Percentiles rank a stretch among this genome's conserved stretches.
Conservation (phyloP, 805 yeast species). For the Blastobotrys robertii region DNA sequence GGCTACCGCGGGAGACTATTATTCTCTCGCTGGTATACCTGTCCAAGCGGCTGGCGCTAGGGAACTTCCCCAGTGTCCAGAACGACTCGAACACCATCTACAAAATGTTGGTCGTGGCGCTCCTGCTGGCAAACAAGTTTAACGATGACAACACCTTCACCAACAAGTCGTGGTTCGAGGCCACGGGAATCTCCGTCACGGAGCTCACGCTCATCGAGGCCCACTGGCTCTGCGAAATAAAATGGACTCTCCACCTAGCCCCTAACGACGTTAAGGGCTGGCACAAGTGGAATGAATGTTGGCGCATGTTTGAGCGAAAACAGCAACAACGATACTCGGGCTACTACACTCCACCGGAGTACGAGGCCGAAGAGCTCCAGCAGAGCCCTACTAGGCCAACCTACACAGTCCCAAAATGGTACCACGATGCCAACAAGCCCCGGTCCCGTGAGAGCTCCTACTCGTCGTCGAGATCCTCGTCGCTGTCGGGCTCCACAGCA, state of each 20-base stretch:
- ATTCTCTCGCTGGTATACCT: slow-evolving; percentile 71
- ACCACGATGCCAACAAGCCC: slow-evolving; percentile 11
- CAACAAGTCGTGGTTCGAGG: slow-evolving; percentile 90
- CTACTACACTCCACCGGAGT: background rate
- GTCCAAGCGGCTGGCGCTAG: slow-evolving; percentile 45
- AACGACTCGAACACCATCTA: slow-evolving; percentile 30
- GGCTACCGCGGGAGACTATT: slow-evolving; percentile 76
- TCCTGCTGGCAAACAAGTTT: slow-evolving; percentile 83
- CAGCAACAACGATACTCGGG: background rate
- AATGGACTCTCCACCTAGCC: slow-evolving; percentile 47
- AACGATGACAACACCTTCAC: slow-evolving; percentile 96
- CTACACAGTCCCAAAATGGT: slow-evolving; percentile 22
- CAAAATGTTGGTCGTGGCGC: slow-evolving; percentile 51
- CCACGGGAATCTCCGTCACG: slow-evolving; percentile 66
- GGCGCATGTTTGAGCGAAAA: slow-evolving; percentile 14
- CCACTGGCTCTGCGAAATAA: slow-evolving; percentile 51
- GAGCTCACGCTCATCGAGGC: slow-evolving; percentile 60
- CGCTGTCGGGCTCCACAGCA: background rate
- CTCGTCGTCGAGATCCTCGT: background rate
- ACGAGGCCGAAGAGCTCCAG: background rate
- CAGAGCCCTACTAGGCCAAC: slow-evolving; percentile 11
- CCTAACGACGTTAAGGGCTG: slow-evolving; percentile 25
- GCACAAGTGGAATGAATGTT: slow-evolving; percentile 27
- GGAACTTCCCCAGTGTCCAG: slow-evolving; percentile 25
- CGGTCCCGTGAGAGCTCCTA: background rate